Conservation (phyloP, 768 basidiomycete species). For the Leccinum barrowsii region DNA sequence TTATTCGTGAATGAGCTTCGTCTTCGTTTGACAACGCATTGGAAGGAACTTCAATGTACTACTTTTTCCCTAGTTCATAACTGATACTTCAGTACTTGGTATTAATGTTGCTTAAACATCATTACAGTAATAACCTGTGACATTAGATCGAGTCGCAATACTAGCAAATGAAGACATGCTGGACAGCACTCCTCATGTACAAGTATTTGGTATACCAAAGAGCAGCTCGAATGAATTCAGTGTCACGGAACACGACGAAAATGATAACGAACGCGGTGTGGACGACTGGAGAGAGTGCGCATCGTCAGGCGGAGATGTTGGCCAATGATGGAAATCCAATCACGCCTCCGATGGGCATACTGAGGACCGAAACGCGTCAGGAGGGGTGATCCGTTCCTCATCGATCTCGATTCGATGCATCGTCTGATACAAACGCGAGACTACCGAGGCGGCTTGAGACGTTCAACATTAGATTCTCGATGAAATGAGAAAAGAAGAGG, state of each 20-base stretch:
- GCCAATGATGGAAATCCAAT: neutral
- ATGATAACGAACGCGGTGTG: neutral
- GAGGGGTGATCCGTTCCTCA: neutral
- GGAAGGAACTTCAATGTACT: conserved; percentile 33
- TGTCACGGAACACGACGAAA: neutral
- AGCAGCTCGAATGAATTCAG: neutral
- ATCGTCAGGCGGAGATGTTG: neutral
- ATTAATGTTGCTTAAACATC: conserved; percentile 34
- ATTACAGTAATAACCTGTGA: conserved; percentile 26
- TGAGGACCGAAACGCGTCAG: neutral
- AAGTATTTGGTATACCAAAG: neutral
- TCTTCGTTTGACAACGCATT: conserved; percentile 16
- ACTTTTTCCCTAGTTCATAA: conserved; percentile 20
- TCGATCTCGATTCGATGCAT: neutral
- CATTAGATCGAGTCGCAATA: neutral
- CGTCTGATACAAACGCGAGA: neutral
- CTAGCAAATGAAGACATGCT: neutral
- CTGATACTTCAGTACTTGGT: conserved; percentile 17
- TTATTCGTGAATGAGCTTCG: conserved; percentile 18
- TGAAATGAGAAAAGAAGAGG: neutral
- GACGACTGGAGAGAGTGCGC: too few relatives aligned
- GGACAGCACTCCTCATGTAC: neutral
- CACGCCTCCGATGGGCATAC: neutral
- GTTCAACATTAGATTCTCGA: neutral
- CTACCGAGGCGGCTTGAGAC: neutral